Percentiles rank a stretch among this genome's conserved stretches.
These are phyloP conservation scores for Xylariaceae sp. DNA, from an alignment of 2,329 filamentous ascomycete genomes.

Conservation along the genomic window DNA sequence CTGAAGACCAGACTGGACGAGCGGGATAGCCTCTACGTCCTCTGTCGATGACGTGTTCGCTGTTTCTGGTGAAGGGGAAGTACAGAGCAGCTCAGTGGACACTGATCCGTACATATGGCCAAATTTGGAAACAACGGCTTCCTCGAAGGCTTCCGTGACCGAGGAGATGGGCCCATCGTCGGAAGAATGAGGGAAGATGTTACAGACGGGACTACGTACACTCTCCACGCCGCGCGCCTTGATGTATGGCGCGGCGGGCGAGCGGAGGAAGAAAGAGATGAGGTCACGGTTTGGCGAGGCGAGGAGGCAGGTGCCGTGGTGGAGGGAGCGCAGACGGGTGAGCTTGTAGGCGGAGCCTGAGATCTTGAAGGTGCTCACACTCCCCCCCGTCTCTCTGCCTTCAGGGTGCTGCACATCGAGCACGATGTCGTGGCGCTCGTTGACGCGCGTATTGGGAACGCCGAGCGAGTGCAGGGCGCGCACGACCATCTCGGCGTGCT, in stretches of 20 bases:
- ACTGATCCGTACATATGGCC: constrained; percentile 54
- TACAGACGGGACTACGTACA: constrained; percentile 78
- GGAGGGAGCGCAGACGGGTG: constrained; percentile 72
- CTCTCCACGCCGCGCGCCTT: constrained; percentile 85
- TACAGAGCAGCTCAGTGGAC: constrained; percentile 6
- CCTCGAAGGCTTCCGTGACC: constrained; percentile 43
- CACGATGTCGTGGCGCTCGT: constrained; percentile 90
- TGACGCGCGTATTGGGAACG: constrained; percentile 62
- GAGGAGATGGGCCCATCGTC: constrained; percentile 25
- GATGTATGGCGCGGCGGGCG: constrained; percentile 74
- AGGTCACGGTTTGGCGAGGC: constrained; percentile 67
- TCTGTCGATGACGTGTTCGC: constrained; percentile 44
- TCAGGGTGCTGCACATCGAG: constrained; percentile 14
- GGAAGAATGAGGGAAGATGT: constrained; percentile 55
- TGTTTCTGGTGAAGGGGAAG: constrained; percentile 20
- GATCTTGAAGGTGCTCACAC: constrained; percentile 60
- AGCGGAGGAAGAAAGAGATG: constrained; percentile 68
- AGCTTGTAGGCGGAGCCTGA: constrained; percentile 96
- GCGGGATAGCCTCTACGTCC: constrained; percentile 36
- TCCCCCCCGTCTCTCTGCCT: neutral
- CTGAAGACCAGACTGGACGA: neutral
- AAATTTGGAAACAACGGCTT: constrained; percentile 63
- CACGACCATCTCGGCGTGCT: constrained; percentile 89
- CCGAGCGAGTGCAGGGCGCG: constrained; percentile 63
- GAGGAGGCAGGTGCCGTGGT: constrained; percentile 89